Conservation (phyloP, 331 rosid genomes). For the Erythrophleum ivorense region DNA sequence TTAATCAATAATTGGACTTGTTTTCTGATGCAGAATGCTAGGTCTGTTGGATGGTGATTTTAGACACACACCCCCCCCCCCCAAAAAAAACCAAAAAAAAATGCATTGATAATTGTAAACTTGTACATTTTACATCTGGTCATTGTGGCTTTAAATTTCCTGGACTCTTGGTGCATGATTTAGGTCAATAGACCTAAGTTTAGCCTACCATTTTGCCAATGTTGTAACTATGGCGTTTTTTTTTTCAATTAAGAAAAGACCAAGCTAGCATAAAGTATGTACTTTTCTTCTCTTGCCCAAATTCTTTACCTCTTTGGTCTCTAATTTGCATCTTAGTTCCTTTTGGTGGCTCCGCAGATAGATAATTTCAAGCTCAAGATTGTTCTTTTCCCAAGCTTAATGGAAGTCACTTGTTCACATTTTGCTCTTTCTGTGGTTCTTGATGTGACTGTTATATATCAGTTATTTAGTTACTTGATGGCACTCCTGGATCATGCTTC, state of each 20-base stretch:
- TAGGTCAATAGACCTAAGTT: background rate
- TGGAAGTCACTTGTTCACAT: constrained; percentile 14
- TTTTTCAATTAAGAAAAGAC: background rate
- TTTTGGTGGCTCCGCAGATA: background rate
- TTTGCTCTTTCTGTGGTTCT: constrained; percentile 24
- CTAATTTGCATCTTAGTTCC: background rate
- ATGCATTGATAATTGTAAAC: background rate
- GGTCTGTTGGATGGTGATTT: constrained; percentile 32
- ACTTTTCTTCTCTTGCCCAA: background rate
- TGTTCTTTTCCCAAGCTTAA: background rate
- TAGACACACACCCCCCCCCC: background rate
- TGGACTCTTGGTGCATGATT: background rate
- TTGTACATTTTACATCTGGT: background rate
- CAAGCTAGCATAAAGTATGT: background rate
- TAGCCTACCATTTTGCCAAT: background rate
- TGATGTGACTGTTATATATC: constrained; percentile 13
- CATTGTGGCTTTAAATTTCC: background rate
- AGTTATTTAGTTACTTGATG: constrained; percentile 24
- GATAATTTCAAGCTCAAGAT: background rate
- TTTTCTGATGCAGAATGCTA: background rate
- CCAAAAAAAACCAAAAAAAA: background rate
- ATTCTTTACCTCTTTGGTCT: background rate
- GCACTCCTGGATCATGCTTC: background rate
- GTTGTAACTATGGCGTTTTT: background rate
- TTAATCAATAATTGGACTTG: background rate